These are phyloP conservation scores for Knufia petricola DNA, from an alignment of 2,329 filamentous ascomycete genomes.

Conservation along the genomic window DNA sequence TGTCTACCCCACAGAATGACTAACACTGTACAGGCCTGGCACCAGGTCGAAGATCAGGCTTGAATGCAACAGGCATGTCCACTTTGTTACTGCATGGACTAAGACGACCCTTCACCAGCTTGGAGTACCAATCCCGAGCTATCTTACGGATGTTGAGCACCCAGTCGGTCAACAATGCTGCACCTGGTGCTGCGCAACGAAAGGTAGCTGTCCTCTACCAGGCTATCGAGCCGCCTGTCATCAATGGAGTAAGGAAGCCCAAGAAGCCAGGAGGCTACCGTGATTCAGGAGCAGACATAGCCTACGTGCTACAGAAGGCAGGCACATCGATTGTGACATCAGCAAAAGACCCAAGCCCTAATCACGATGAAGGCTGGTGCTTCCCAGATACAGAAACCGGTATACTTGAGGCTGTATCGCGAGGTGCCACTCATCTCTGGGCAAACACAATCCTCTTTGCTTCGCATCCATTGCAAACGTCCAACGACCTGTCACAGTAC, in stretches of 20 bases:
- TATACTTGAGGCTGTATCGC: slow-evolving; percentile 32
- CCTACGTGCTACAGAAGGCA: slow-evolving; percentile 30
- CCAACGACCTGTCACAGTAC: slow-evolving; percentile 25
- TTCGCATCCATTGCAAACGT: slow-evolving; percentile 40
- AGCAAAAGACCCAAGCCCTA: slow-evolving; percentile 24
- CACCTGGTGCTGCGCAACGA: not conserved
- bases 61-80: too few relatives aligned
- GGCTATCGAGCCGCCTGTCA: slow-evolving; percentile 37
- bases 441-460: slow-evolving; percentile 44
- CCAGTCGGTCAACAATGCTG: not conserved
- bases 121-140: not conserved
- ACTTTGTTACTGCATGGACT: not conserved
- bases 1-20: too few relatives aligned
- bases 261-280: slow-evolving; percentile 40
- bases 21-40: too few relatives aligned
- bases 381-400: slow-evolving; percentile 38
- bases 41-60: too few relatives aligned
- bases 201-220: slow-evolving; percentile 40
- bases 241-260: slow-evolving; percentile 41
- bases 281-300: slow-evolving; percentile 42
- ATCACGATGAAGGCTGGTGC: slow-evolving; percentile 30
- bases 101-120: not conserved
- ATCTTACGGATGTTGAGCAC: not conserved
- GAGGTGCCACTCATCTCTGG: slow-evolving; percentile 40
- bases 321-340: slow-evolving; percentile 30